Evolutionary conservation across 768 basidiomycete species (phyloP), one percentile per base, ranked within the genome.

Genomic region (Termitomyces sp.): DNA sequence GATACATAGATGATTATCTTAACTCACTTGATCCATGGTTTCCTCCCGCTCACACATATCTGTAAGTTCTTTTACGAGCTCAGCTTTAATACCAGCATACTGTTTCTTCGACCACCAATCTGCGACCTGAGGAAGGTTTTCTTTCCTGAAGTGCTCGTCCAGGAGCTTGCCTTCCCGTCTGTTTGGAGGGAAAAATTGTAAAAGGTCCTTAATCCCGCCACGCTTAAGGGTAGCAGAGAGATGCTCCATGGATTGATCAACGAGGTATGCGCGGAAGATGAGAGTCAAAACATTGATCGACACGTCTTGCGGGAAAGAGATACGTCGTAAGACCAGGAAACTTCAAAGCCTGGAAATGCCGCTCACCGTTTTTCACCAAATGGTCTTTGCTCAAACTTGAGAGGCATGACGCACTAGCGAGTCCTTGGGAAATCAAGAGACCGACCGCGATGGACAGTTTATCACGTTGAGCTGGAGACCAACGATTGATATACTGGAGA

Each of bases 31-130:
- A 38, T 89, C 88, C 22, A 78, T 70, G 33, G 85, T 63, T 55
- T 93, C 91, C 50, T 84, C 86, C 45, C 78, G 81, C 64, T 86
- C 87, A 56, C 85, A 83, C 69, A 88, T 77, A 58, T 86, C 86
- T 57, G 81, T 84, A 55, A 92, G 78, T 24, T 85, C 83, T 64
- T 77, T 80, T 65, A 87, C 73, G 61, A 95, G 82, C 45, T 80
- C 77, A 58, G 94, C 91, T 71, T 90, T 94, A 63, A 91, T 84
- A 58, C 87, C 83, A 56, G 86, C 86, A 59, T 86, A 86, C 69
- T 94, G 92, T 70, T 86, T 88, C 80, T 95, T 97, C 47, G 85
- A 84, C 82, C 90, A 98, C 92, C 93, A 98, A 16, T 98, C 96
- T 2, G 90, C 87, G 44, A 98, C 83, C 64, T 86, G 84, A 20